Evolutionary conservation across 1,284 basidiomycete species (phyloP).

Genomic region (Ceratobasidium sp.): DNA sequence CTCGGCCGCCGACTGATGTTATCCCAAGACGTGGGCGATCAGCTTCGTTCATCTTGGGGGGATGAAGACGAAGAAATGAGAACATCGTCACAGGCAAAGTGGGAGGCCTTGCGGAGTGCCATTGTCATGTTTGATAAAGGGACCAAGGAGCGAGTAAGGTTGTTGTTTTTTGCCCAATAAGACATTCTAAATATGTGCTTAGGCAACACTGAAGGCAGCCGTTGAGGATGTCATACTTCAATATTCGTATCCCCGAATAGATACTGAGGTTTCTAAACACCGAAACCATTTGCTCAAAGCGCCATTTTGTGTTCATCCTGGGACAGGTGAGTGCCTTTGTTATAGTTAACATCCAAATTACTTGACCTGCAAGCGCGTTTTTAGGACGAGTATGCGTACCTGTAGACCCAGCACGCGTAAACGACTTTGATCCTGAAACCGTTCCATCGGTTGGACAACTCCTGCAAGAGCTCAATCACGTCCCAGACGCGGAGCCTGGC

Average conservation of each 20-base stretch:
- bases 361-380: background rate
- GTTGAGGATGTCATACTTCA: conserved; percentile 92
- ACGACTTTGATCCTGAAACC: conserved; percentile 84
- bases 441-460: conserved; percentile 92
- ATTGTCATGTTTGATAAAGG: conserved; percentile 46
- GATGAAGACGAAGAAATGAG: conserved; percentile 46
- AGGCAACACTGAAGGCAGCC: conserved; percentile 59
- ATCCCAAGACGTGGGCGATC: conserved; percentile 59
- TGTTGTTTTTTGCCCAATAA: background rate
- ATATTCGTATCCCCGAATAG: conserved; percentile 96
- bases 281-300: conserved; percentile 98
- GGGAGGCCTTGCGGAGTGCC: conserved; percentile 71
- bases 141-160: conserved; percentile 18
- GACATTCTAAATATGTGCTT: background rate
- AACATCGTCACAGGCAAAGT: conserved; percentile 64
- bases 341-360: background rate
- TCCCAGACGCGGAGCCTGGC: conserved; percentile 55
- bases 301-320: conserved; percentile 97
- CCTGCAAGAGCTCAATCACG: conserved; percentile 79
- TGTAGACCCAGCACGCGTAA: conserved; percentile 81
- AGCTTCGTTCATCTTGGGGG: conserved; percentile 75
- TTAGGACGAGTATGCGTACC: conserved; percentile 93
- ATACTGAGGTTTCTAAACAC: conserved; percentile 97
- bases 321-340: conserved; percentile 67
- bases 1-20: background rate